These are phyloP conservation scores for Gnomoniopsis smithogilvyi DNA, from an alignment of 2,329 filamentous ascomycete species.

Conservation along the genomic window DNA sequence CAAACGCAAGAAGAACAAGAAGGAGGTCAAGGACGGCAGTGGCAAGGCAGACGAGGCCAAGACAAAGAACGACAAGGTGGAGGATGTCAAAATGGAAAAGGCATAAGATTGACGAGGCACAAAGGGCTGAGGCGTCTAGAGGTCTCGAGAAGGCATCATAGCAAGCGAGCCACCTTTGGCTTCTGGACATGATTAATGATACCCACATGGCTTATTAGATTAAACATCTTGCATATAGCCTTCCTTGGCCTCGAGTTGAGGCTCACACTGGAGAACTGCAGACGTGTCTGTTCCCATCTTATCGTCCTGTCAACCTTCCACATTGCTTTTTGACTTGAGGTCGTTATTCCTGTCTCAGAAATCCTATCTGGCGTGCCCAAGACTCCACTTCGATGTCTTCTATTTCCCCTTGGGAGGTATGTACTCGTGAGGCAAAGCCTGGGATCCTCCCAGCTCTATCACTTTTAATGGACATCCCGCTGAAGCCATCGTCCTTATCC, in stretches of 20 bases:
- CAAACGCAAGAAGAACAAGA: slow-evolving; percentile 13
- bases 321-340: too few species aligned
- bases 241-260: not conserved
- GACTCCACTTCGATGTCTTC: slow-evolving; percentile 5
- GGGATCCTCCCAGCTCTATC: not conserved
- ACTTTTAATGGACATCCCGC: not conserved
- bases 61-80: not conserved
- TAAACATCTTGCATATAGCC: not conserved
- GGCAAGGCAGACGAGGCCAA: not conserved
- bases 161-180: not conserved
- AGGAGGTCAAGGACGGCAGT: slow-evolving; percentile 4
- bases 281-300: not conserved
- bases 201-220: slow-evolving; percentile 9
- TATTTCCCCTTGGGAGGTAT: not conserved
- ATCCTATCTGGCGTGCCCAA: not conserved
- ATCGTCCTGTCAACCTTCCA: too few species aligned
- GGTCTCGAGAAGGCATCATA: not conserved
- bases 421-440: not conserved
- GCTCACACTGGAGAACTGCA: not conserved
- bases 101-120: slow-evolving; percentile 1
- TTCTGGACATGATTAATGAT: slow-evolving; percentile 5
- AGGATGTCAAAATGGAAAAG: slow-evolving; percentile 3
- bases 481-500: not conserved
- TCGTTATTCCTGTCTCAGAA: too few species aligned
- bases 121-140: not conserved